Evolutionary conservation across 257 asterid genomes (phyloP).

Genomic region (Eucommia ulmoides): DNA sequence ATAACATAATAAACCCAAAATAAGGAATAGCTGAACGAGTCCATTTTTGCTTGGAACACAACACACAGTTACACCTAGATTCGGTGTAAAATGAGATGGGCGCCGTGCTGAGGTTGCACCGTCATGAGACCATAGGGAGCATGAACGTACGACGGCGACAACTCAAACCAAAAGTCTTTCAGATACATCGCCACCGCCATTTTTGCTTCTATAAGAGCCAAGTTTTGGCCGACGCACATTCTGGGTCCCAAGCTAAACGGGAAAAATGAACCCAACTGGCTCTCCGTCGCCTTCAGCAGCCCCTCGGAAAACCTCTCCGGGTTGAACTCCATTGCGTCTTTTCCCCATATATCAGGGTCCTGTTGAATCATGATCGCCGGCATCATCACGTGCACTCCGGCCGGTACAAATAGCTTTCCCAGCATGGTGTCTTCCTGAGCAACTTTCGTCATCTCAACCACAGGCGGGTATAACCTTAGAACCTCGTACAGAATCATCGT

Average conservation of each 20-base stretch:
- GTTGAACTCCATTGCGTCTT: conserved; percentile 25
- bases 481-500: conserved; percentile 43
- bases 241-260: conserved; percentile 35
- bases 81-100: conserved; percentile 17
- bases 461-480: conserved; percentile 41
- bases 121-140: conserved; percentile 31
- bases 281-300: conserved; percentile 14
- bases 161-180: conserved; percentile 23
- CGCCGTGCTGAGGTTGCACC: conserved; percentile 39
- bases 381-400: background rate
- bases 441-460: conserved; percentile 16
- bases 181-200: conserved; percentile 17
- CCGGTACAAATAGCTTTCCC: background rate
- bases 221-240: conserved; percentile 32
- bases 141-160: conserved; percentile 29
- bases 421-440: conserved; percentile 25
- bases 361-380: background rate
- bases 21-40: too few species aligned
- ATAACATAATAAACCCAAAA: too few species aligned
- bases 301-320: conserved; percentile 39
- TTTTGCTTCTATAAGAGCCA: conserved; percentile 27
- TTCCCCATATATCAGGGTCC: conserved; percentile 20
- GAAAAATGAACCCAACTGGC: conserved; percentile 8
- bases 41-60: too few species aligned
- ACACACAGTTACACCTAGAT: conserved; percentile 11